Percentiles rank a stretch among this genome's conserved stretches.
These are phyloP conservation scores for Globisporangium heterothallicum DNA, from an alignment of 352 stramenopile genomes.

Conservation along the genomic window DNA sequence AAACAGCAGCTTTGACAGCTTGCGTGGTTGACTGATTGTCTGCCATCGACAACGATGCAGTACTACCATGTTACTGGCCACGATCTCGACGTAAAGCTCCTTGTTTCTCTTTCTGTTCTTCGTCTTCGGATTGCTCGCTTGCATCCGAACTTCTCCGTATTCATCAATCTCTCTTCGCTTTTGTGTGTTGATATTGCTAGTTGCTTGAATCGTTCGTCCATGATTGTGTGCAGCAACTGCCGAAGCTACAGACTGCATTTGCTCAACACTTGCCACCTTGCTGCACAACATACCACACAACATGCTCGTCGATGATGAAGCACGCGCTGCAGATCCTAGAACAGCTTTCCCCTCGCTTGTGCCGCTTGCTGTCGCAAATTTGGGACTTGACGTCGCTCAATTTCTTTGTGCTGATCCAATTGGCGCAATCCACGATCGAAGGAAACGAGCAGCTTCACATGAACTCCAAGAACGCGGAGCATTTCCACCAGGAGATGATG, in stretches of 20 bases:
- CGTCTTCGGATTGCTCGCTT: not conserved
- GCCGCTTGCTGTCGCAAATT: slow-evolving; percentile 42
- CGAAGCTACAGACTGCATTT: slow-evolving; percentile 20
- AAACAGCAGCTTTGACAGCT: no score
- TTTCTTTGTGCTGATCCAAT: slow-evolving; percentile 54
- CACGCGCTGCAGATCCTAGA: slow-evolving; percentile 35
- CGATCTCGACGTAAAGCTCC: slow-evolving; percentile 29
- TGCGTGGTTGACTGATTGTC: no score
- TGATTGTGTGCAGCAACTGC: slow-evolving; percentile 45
- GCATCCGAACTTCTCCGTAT: no score
- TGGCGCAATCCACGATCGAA: slow-evolving; percentile 30
- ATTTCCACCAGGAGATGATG: slow-evolving; percentile 25
- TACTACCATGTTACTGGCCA: slow-evolving; percentile 39
- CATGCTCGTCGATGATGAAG: slow-evolving; percentile 50
- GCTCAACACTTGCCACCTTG: slow-evolving; percentile 31
- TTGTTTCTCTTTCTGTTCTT: not conserved
- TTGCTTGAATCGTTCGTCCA: slow-evolving; percentile 55
- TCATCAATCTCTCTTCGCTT: not conserved
- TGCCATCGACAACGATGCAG: slow-evolving; percentile 17
- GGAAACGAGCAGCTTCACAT: slow-evolving; percentile 27
- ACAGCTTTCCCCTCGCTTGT: slow-evolving; percentile 41
- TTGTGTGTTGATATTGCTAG: slow-evolving; percentile 11
- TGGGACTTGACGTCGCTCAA: slow-evolving; percentile 66
- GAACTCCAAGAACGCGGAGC: slow-evolving; percentile 23
- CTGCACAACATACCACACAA: slow-evolving; percentile 40